Base-by-base conservation (phyloP, 129 eudicot genomes). In the Artemisia tridentata region DNA sequence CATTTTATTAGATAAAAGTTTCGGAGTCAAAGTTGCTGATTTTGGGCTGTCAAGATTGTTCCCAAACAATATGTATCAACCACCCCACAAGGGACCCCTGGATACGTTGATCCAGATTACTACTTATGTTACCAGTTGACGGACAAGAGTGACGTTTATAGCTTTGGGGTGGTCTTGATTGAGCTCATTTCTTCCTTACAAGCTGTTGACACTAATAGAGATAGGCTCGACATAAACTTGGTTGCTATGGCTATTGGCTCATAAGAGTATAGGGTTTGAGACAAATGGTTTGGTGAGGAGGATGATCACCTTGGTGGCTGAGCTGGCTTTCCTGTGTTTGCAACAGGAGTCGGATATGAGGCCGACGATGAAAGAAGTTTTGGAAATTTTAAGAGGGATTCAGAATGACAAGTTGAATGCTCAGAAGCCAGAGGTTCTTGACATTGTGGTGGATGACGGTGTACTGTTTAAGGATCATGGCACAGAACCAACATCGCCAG, bases 1-100 rank as follows among this genome's bases (percentile, higher is more conserved):
- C 81, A 83, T 90, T 53, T 91, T 90, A 13, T 67, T 90, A 10
- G 97, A 90, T 72, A 79, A 83, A 19, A 73, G 75, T 56, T 90
- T 87, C 76, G 78, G 84, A 7, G 95, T 85, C 2, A 91, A 91
- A 76, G 97, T 91, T 38, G 97, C 97, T 0, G 92, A 91, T 83
- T 91, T 91, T 16, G 97, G 98, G 67, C 72, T 89, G 25, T 93
- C 98, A n/a, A 80, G 98, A 75, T 74, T 89, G 75, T 89, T 89
- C 72, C 98, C 98, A 0, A 85, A 52, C 56, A 81, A 89, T 18
- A 93, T 57, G 96, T 93, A 0, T 89, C 98, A 21, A 93, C 98
- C 0, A 95, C 96, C 16, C 98, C 98, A 50, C 96, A 92, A 63
- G 98, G 98, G 49, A 92, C 98, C 0, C 98, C 98, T 7, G 98